Conservation (phyloP, 495 filamentous ascomycete genomes). For the Hypoxylon trugodes region DNA sequence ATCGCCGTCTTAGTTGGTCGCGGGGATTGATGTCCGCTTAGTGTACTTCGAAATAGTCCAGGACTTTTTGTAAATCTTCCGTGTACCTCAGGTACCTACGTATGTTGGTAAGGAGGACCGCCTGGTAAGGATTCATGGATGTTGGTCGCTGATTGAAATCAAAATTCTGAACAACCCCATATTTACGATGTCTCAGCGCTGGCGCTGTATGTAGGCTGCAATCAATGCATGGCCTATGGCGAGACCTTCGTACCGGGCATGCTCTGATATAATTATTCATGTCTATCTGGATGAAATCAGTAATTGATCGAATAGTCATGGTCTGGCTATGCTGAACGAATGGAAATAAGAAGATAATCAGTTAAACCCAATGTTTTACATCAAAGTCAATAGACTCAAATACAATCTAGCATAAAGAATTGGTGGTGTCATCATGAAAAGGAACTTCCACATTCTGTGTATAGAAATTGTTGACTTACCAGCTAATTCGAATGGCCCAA, state of each 20-base stretch:
- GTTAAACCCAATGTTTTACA: slow-evolving; percentile 46
- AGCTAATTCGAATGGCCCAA: background rate
- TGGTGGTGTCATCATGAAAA: slow-evolving; percentile 45
- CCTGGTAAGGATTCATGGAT: background rate
- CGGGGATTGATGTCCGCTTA: no score
- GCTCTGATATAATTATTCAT: background rate
- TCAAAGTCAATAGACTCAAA: slow-evolving; percentile 48
- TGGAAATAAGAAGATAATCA: slow-evolving; percentile 12
- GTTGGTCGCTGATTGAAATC: slow-evolving; percentile 3
- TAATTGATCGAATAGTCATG: background rate
- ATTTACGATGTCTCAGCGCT: background rate
- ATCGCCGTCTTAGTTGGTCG: no score
- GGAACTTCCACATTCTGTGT: background rate
- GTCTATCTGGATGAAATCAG: slow-evolving; percentile 17
- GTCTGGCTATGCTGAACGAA: background rate
- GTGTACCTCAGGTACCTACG: no score
- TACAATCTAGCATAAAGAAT: slow-evolving; percentile 51
- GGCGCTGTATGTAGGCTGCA: background rate
- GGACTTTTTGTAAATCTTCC: no score
- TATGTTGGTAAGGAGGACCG: no score
- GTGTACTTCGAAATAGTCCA: no score
- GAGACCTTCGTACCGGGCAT: background rate
- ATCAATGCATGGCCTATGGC: background rate
- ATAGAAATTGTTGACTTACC: slow-evolving; percentile 17
- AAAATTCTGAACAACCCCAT: background rate